Conservation (phyloP, 2,329 filamentous ascomycete species). For the Aspergillus intermedius region DNA sequence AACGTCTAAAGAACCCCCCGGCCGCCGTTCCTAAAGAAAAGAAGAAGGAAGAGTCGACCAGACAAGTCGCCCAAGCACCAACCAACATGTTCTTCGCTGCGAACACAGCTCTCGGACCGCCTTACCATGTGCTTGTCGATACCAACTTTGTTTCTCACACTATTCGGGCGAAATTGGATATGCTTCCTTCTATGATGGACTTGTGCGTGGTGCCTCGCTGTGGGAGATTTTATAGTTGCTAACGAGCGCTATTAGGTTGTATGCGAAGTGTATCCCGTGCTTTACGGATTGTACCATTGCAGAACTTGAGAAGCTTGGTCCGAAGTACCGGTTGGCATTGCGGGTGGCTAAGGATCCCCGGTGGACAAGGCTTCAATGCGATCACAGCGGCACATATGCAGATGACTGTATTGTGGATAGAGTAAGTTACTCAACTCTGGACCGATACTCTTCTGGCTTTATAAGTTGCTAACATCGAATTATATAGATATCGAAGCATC, state of each 20-base stretch:
- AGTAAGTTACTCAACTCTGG: slow-evolving; percentile 31
- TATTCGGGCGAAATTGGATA: slow-evolving; percentile 80
- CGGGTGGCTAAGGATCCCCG: slow-evolving; percentile 82
- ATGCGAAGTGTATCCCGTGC: slow-evolving; percentile 82
- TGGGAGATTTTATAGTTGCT: slow-evolving; percentile 1
- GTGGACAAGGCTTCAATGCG: slow-evolving; percentile 78
- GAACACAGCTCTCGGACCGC: slow-evolving; percentile 79
- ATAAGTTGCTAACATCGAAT: neutral
- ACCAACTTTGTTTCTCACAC: slow-evolving; percentile 90
- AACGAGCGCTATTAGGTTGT: slow-evolving; percentile 48
- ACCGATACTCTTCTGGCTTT: neutral
- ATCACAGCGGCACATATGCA: slow-evolving; percentile 82
- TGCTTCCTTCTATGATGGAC: slow-evolving; percentile 88
- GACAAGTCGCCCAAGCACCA: slow-evolving; percentile 47
- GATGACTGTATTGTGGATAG: slow-evolving; percentile 78
- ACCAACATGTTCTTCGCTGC: slow-evolving; percentile 82
- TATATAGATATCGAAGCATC: slow-evolving; percentile 51
- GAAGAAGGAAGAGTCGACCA: slow-evolving; percentile 12
- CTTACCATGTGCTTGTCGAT: slow-evolving; percentile 74
- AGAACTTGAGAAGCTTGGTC: slow-evolving; percentile 82
- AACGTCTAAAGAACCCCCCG: slow-evolving; percentile 13
- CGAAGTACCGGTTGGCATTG: slow-evolving; percentile 80
- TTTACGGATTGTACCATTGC: slow-evolving; percentile 79
- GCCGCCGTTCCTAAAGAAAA: slow-evolving; percentile 8
- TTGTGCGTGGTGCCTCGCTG: slow-evolving; percentile 25